Percentiles rank a stretch among this genome's conserved stretches.
phyloP scores from a whole-genome alignment of 495 filamentous ascomycete genomes.

The Penicillium diatomitis region DNA sequence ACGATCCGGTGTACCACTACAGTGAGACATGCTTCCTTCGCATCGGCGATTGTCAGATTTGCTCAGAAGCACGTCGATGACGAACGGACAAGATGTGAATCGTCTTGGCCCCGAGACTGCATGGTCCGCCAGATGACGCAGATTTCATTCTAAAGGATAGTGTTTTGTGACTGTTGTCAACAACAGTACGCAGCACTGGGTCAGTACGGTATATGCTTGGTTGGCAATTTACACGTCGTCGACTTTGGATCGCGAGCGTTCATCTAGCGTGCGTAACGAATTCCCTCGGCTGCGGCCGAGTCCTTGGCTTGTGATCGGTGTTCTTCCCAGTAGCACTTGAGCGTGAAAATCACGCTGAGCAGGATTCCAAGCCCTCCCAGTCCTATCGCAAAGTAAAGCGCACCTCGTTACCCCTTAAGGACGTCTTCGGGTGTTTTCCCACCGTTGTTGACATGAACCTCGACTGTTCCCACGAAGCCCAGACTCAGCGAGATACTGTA shows the following conservation, averaged over 20 bases:
- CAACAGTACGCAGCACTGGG: no score
- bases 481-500: constrained; percentile 53
- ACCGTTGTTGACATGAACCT: constrained; percentile 40
- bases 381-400: constrained; percentile 23
- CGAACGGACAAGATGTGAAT: no score
- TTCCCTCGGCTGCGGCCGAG: background rate
- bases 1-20: no score
- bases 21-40: no score
- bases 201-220: no score
- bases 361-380: constrained; percentile 16
- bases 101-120: no score
- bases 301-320: background rate
- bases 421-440: constrained; percentile 19
- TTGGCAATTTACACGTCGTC: background rate
- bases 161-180: no score
- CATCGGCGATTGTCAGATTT: no score
- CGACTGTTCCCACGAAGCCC: constrained; percentile 53
- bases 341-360: constrained; percentile 8
- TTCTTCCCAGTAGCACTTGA: constrained; percentile 10
- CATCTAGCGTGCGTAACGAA: background rate
- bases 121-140: no score
- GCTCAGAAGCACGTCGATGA: no score
- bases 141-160: no score
- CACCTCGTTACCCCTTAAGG: constrained; percentile 26
- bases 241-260: background rate